phyloP scores from a whole-genome alignment of 2,329 filamentous ascomycete genomes.

The Ophiostoma fasciatum region DNA sequence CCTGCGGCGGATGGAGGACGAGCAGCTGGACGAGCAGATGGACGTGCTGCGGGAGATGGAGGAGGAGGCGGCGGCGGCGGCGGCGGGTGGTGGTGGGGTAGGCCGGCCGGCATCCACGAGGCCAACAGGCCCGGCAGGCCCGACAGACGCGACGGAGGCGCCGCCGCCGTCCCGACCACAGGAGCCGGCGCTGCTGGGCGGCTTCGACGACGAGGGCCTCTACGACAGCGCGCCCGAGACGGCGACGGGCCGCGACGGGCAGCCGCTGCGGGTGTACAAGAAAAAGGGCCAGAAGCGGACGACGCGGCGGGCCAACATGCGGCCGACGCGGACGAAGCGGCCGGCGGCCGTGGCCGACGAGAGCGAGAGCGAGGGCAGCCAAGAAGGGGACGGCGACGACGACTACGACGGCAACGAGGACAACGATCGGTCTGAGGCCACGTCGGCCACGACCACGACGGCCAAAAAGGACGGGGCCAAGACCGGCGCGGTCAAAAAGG shows the following conservation, averaged over 20 bases:
- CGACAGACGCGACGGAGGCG: too few relatives aligned
- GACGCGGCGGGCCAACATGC: conserved; percentile 53
- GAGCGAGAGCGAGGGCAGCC: conserved; percentile 21
- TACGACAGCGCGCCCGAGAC: conserved; percentile 43
- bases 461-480: conserved; percentile 6
- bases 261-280: conserved; percentile 52
- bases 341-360: conserved; percentile 22
- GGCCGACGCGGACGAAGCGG: conserved; percentile 34
- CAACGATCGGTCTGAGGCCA: too few relatives aligned
- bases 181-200: conserved; percentile 44
- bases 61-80: conserved; percentile 20
- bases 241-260: conserved; percentile 32
- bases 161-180: too few relatives aligned
- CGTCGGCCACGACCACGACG: background rate
- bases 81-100: too few relatives aligned
- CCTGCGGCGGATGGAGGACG: conserved; percentile 54
- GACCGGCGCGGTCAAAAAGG: conserved; percentile 34
- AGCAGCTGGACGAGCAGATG: conserved; percentile 55
- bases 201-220: conserved; percentile 47
- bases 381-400: conserved; percentile 17
- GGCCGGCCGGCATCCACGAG: too few relatives aligned
- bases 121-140: background rate
- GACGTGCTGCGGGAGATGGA: conserved; percentile 63
- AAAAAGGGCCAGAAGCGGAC: conserved; percentile 76
- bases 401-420: conserved; percentile 21